Conservation (phyloP, 2,329 filamentous ascomycete species). For the Dothiorella sarmentorum region DNA sequence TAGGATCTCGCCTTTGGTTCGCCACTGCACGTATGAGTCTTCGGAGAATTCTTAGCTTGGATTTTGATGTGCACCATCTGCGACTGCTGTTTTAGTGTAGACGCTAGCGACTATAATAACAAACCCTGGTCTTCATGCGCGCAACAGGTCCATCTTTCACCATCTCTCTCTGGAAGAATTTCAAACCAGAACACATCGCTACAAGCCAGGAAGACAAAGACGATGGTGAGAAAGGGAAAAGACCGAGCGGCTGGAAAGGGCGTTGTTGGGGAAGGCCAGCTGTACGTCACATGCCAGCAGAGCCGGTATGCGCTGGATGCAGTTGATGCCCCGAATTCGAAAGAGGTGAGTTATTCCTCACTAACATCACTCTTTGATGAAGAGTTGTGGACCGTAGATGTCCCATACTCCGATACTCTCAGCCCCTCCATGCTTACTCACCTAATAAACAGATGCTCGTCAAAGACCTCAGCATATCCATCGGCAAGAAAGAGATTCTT, state of each 20-base stretch:
- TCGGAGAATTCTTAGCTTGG: too few species aligned
- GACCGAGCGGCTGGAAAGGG: constrained; percentile 20
- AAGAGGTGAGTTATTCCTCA: constrained; percentile 27
- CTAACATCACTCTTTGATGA: too few species aligned
- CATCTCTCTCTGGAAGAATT: not conserved
- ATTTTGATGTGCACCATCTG: too few species aligned
- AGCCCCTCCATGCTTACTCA: too few species aligned
- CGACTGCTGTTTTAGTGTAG: too few species aligned
- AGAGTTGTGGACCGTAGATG: too few species aligned
- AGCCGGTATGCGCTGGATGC: constrained; percentile 38
- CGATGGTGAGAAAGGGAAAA: constrained; percentile 33
- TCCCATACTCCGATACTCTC: too few species aligned
- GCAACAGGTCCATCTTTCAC: too few species aligned
- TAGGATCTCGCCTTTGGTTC: too few species aligned
- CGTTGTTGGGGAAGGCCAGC: constrained; percentile 27
- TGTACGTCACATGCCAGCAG: constrained; percentile 38
- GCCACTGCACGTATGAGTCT: too few species aligned
- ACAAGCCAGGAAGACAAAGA: not conserved
- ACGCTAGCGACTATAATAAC: too few species aligned
- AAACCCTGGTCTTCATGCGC: too few species aligned
- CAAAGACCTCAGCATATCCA: constrained; percentile 67
- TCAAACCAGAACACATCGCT: not conserved
- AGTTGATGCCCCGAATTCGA: constrained; percentile 36
- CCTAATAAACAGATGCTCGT: constrained; percentile 42
- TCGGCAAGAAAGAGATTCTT: constrained; percentile 64